Conservation (phyloP, 768 basidiomycete genomes). For the Termitomyces titanicus region DNA sequence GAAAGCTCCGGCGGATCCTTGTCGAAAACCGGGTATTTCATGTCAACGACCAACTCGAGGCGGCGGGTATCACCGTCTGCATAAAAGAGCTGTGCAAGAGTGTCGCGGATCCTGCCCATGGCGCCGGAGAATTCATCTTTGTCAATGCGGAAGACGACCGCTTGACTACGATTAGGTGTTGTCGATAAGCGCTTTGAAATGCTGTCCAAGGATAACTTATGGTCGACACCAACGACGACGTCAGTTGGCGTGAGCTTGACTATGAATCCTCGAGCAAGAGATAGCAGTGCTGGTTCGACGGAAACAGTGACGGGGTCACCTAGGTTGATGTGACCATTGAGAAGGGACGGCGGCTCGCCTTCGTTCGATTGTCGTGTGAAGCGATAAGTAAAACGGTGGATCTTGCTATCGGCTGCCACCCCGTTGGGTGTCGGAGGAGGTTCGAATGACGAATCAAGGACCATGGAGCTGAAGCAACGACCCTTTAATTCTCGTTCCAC, state of each 20-base stretch:
- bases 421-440: constrained; percentile 15
- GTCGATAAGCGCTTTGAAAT: constrained; percentile 38
- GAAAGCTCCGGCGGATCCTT: constrained; percentile 16
- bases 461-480: constrained; percentile 82
- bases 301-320: constrained; percentile 89
- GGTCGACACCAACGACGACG: constrained; percentile 82
- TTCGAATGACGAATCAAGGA: constrained; percentile 45
- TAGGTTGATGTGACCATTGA: constrained; percentile 73
- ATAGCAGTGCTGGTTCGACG: constrained; percentile 82
- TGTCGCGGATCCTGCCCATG: constrained; percentile 85
- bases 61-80: constrained; percentile 66
- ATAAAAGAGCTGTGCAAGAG: constrained; percentile 87
- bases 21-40: constrained; percentile 64
- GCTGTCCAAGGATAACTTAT: constrained; percentile 52
- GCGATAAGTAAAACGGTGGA: constrained; percentile 77
- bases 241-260: constrained; percentile 59
- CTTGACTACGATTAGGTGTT: background rate
- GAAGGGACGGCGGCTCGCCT: constrained; percentile 20
- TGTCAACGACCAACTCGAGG: constrained; percentile 78
- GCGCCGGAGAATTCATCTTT: constrained; percentile 88
- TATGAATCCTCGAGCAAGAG: constrained; percentile 82
- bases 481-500: constrained; percentile 76
- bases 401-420: constrained; percentile 42
- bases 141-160: constrained; percentile 78
- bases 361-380: constrained; percentile 42